phyloP scores from a whole-genome alignment of 768 basidiomycete species.

The Boletus sp. region DNA sequence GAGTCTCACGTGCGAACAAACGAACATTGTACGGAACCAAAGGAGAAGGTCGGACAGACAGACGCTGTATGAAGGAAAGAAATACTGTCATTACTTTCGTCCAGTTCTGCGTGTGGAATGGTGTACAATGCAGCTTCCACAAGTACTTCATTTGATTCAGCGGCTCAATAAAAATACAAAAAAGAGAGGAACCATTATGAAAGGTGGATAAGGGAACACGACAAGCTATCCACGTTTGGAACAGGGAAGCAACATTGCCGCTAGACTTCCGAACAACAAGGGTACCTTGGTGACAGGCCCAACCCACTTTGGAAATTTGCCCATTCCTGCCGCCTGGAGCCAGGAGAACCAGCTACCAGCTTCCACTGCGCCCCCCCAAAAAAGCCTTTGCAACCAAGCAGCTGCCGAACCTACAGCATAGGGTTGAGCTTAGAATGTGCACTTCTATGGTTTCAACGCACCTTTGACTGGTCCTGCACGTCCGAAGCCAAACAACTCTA shows the following conservation, averaged over 20 bases:
- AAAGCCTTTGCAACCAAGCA: constrained; percentile 4
- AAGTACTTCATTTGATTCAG: too few relatives aligned
- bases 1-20: too few relatives aligned
- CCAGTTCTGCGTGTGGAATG: too few relatives aligned
- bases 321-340: constrained; percentile 17
- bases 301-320: constrained; percentile 6
- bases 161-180: too few relatives aligned
- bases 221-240: neutral
- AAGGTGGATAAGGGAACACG: too few relatives aligned
- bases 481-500: constrained; percentile 15
- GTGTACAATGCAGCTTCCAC: too few relatives aligned
- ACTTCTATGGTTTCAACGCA: neutral
- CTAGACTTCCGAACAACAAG: neutral
- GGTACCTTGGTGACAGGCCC: neutral
- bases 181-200: too few relatives aligned
- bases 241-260: neutral
- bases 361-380: constrained; percentile 4
- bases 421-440: neutral
- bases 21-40: too few relatives aligned
- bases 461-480: constrained; percentile 14
- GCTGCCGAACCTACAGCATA: constrained; percentile 10
- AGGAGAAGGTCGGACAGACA: too few relatives aligned
- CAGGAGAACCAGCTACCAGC: constrained; percentile 11
- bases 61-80: too few relatives aligned
- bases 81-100: too few relatives aligned